These are phyloP conservation scores for Graphilbum sp. DNA, from an alignment of 2,329 filamentous ascomycete species.

Conservation along the genomic window DNA sequence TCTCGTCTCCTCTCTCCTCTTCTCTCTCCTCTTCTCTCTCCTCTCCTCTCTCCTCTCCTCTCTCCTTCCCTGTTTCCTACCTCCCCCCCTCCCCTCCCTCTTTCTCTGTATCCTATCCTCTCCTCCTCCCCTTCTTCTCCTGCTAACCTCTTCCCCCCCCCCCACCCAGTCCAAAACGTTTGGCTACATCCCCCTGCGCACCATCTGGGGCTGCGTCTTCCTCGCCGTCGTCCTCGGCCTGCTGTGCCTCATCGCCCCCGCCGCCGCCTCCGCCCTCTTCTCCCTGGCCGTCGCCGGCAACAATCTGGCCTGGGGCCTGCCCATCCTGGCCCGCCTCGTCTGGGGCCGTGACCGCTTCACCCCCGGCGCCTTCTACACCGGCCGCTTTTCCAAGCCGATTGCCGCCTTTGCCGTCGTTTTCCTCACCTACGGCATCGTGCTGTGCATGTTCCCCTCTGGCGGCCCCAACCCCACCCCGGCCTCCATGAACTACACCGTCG, in stretches of 20 bases:
- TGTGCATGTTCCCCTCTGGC: constrained; percentile 41
- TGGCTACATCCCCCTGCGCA: constrained; percentile 39
- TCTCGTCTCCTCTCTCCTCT: no score
- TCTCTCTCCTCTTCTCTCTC: no score
- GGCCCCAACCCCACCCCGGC: constrained; percentile 33
- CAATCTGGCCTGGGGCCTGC: constrained; percentile 41
- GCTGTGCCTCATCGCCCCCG: constrained; percentile 38
- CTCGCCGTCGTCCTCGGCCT: constrained; percentile 36
- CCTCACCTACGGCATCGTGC: constrained; percentile 34
- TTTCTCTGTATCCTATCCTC: no score
- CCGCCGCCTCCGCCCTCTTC: constrained; percentile 42
- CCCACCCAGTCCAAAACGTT: constrained; percentile 25
- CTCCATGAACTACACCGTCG: constrained; percentile 47
- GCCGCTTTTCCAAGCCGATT: constrained; percentile 32
- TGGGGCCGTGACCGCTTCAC: constrained; percentile 42
- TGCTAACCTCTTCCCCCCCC: not conserved
- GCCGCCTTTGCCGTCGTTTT: constrained; percentile 37
- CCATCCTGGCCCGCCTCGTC: constrained; percentile 39
- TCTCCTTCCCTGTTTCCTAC: no score
- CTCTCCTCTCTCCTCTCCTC: no score
- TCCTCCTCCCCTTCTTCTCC: no score
- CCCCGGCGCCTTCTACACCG: constrained; percentile 43
- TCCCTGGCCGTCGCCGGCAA: constrained; percentile 42
- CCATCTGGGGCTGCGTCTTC: constrained; percentile 35
- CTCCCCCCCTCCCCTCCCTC: no score